A percentile compares a stretch with the other conserved stretches of the same genome.
Conservation (phyloP, 2,329 filamentous ascomycete species). For the Fusarium sp. region DNA sequence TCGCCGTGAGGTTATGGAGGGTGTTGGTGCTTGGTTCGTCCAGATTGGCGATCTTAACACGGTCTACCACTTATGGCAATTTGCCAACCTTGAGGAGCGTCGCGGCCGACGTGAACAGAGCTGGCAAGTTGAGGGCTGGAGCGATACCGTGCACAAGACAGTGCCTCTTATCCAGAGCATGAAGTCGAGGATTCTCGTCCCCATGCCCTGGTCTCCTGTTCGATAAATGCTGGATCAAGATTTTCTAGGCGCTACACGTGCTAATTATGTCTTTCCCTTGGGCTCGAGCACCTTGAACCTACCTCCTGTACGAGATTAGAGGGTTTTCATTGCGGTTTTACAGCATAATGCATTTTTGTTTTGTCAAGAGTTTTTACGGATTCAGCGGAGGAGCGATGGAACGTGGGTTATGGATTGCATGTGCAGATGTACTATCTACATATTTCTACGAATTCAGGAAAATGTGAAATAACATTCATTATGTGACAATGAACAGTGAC, state of each 20-base stretch:
- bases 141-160: constrained; percentile 97
- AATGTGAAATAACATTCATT: constrained; percentile 9
- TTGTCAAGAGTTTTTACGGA: constrained; percentile 19
- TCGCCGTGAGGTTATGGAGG: constrained; percentile 96
- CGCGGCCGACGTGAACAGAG: constrained; percentile 92
- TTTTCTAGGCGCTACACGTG: neutral
- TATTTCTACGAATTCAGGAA: constrained; percentile 34
- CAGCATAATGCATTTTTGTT: constrained; percentile 32
- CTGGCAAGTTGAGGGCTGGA: constrained; percentile 96
- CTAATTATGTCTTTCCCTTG: neutral
- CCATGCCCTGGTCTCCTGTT: constrained; percentile 96
- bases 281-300: constrained; percentile 1
- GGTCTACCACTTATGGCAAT: constrained; percentile 98
- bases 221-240: constrained; percentile 60
- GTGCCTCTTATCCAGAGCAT: constrained; percentile 96
- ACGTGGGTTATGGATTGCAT: constrained; percentile 42
- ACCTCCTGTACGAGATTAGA: constrained; percentile 28
- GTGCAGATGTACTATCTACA: constrained; percentile 42
- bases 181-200: constrained; percentile 92
- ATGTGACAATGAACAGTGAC: neutral
- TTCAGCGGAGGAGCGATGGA: constrained; percentile 34
- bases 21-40: constrained; percentile 97
- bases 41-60: constrained; percentile 98
- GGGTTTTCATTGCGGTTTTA: constrained; percentile 5
- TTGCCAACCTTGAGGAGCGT: constrained; percentile 94